Evolutionary conservation across 2,329 filamentous ascomycete species (phyloP).

Genomic region (Pestalotiopsis sp.): DNA sequence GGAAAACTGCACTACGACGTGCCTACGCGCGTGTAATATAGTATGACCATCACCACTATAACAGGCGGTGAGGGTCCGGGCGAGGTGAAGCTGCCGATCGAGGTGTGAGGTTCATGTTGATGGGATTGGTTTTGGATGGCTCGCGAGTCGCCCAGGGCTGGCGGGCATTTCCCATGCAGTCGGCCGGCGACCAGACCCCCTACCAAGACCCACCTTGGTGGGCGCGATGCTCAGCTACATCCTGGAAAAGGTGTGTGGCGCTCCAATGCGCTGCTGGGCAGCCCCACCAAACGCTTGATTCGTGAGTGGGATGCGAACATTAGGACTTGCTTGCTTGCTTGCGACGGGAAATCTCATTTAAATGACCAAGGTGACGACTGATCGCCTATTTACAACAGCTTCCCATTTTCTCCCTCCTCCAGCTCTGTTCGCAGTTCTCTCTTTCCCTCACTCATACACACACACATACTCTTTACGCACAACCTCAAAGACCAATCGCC

Average conservation of each 20-base stretch:
- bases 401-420: neutral
- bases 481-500: constrained; percentile 15
- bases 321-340: neutral
- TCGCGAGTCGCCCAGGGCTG: neutral
- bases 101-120: neutral
- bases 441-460: neutral
- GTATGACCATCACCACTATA: neutral
- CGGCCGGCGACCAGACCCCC: constrained; percentile 4
- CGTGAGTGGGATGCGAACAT: constrained; percentile 2
- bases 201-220: neutral
- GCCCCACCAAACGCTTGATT: constrained; percentile 6
- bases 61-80: neutral
- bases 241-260: neutral
- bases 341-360: constrained; percentile 7
- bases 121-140: neutral
- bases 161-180: neutral
- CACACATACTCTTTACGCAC: neutral
- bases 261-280: neutral
- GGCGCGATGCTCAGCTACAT: neutral
- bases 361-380: constrained; percentile 7
- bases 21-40: neutral
- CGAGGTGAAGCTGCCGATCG: neutral
- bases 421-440: neutral
- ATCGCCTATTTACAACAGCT: neutral
- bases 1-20: neutral